These are phyloP conservation scores for Tilletia caries DNA, from an alignment of 1,284 basidiomycete species.

Conservation along the genomic window DNA sequence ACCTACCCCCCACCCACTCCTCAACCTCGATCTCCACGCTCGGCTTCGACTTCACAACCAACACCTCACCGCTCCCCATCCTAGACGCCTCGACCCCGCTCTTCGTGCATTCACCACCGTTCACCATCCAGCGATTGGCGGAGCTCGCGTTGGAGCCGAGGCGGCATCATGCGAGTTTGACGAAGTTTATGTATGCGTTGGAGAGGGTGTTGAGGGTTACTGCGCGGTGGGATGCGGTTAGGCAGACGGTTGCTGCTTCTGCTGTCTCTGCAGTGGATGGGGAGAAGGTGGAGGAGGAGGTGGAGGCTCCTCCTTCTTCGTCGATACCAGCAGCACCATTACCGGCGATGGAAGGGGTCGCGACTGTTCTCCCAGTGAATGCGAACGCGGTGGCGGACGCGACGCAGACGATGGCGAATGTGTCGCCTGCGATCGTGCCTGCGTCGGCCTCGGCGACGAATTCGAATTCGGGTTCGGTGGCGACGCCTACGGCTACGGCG, in stretches of 20 bases:
- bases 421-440: neutral
- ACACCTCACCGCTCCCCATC: neutral
- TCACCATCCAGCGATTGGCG: constrained; percentile 38
- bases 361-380: neutral
- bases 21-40: neutral
- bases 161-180: constrained; percentile 20
- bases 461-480: neutral
- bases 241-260: neutral
- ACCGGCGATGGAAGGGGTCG: neutral
- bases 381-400: neutral
- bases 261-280: neutral
- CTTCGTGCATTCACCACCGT: constrained; percentile 24
- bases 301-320: no score
- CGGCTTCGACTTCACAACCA: neutral
- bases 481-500: neutral
- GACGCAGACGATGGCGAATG: neutral
- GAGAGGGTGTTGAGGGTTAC: constrained; percentile 30
- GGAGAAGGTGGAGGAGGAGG: neutral
- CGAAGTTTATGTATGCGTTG: constrained; percentile 29
- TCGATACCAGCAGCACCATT: no score
- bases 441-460: neutral
- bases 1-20: neutral
- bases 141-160: constrained; percentile 27
- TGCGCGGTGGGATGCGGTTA: constrained; percentile 23
- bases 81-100: neutral